These are phyloP conservation scores for Neophaeococcomyces aloes DNA, from an alignment of 2,329 filamentous ascomycete genomes.

Conservation along the genomic window DNA sequence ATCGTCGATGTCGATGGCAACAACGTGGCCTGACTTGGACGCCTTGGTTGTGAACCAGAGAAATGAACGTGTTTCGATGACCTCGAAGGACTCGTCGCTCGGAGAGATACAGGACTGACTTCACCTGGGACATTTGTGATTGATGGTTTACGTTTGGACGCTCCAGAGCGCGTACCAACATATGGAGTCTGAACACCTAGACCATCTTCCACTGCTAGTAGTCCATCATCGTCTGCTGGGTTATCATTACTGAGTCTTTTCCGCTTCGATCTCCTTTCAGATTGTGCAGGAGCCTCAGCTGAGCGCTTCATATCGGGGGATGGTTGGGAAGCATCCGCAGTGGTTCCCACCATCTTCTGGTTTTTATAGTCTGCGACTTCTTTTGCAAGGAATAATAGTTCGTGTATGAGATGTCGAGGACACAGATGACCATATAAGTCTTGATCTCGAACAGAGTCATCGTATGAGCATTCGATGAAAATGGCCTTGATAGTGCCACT, in stretches of 20 bases:
- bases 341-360: slow-evolving; percentile 24
- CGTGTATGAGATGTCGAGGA: slow-evolving; percentile 69
- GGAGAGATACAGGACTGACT: neutral
- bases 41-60: neutral
- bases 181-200: slow-evolving; percentile 87
- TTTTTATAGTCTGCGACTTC: slow-evolving; percentile 46
- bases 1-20: neutral
- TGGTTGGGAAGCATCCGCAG: neutral
- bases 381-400: slow-evolving; percentile 60
- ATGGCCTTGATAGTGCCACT: slow-evolving; percentile 63
- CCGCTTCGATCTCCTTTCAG: neutral
- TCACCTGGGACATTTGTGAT: neutral
- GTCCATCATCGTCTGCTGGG: neutral
- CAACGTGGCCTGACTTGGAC: neutral
- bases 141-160: neutral
- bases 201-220: slow-evolving; percentile 60
- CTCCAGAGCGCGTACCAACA: slow-evolving; percentile 34
- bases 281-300: neutral
- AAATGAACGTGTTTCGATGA: slow-evolving; percentile 5
- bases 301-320: neutral
- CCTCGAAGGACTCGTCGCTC: neutral
- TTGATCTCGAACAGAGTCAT: slow-evolving; percentile 65
- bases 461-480: slow-evolving; percentile 93
- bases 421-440: slow-evolving; percentile 82
- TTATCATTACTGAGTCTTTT: neutral